phyloP scores from a whole-genome alignment of 2,329 filamentous ascomycete genomes.

The Apiospora arundinis region DNA sequence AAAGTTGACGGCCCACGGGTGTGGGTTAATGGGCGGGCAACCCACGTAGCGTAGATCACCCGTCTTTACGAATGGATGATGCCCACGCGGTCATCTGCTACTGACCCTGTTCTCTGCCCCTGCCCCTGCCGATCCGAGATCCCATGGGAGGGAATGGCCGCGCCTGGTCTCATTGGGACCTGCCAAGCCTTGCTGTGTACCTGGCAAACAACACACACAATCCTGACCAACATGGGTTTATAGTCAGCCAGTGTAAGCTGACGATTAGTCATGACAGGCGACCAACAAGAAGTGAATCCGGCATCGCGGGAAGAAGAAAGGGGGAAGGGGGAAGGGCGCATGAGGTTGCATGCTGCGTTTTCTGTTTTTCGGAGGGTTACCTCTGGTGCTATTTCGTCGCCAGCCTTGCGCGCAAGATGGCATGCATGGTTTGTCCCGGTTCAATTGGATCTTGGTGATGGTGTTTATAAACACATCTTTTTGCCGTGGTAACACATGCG shows the following conservation, averaged over 20 bases:
- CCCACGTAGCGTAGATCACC: conserved; percentile 16
- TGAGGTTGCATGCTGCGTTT: not conserved
- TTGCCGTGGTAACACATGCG: not conserved
- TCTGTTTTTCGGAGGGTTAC: not conserved
- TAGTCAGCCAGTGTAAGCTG: not conserved
- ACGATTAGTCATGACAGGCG: conserved; percentile 4
- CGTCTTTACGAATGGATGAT: conserved; percentile 5
- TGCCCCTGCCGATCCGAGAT: conserved; percentile 15
- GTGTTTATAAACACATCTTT: not conserved
- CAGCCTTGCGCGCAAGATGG: not conserved
- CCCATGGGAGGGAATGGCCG: not conserved
- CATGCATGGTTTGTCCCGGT: no score
- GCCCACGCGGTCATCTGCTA: not conserved
- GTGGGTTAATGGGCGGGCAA: conserved; percentile 4
- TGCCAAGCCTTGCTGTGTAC: not conserved
- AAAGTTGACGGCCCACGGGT: not conserved
- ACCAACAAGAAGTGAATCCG: not conserved
- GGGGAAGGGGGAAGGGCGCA: not conserved
- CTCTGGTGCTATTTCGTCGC: not conserved
- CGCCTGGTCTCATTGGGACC: not conserved
- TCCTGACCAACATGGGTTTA: not conserved
- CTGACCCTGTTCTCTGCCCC: not conserved
- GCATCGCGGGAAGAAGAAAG: conserved; percentile 6
- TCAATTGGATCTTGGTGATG: not conserved
- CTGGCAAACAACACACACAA: conserved; percentile 10